Conservation (phyloP, 129 eudicot genomes). For the Glebionis coronaria region DNA sequence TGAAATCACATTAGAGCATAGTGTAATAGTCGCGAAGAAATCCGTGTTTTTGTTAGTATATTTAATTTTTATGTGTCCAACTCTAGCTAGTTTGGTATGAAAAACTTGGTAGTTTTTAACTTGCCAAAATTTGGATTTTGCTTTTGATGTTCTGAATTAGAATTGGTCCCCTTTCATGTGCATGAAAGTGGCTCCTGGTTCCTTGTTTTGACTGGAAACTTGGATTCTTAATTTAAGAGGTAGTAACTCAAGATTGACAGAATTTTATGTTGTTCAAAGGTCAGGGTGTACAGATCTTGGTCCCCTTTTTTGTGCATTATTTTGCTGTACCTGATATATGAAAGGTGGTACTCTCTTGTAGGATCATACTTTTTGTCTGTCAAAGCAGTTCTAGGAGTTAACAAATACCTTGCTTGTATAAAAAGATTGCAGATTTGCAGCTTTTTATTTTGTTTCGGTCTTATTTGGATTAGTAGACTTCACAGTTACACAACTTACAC, state of each 20-base stretch:
- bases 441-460: background rate
- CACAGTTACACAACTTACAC: too few species aligned
- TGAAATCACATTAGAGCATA: slow-evolving; percentile 5
- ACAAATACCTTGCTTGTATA: slow-evolving; percentile 26
- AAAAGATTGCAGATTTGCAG: slow-evolving; percentile 25
- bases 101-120: background rate
- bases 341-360: slow-evolving; percentile 11
- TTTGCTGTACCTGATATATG: slow-evolving; percentile 26
- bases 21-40: background rate
- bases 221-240: slow-evolving; percentile 15
- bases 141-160: slow-evolving; percentile 4
- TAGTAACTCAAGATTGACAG: background rate
- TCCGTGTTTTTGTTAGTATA: slow-evolving; percentile 1
- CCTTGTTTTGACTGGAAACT: slow-evolving; percentile 10
- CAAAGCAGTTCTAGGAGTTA: slow-evolving; percentile 21
- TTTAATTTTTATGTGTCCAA: background rate
- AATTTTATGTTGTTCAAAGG: background rate
- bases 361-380: slow-evolving; percentile 22
- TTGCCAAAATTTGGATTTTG: slow-evolving; percentile 6
- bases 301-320: slow-evolving; percentile 25
- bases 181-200: slow-evolving; percentile 17
- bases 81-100: slow-evolving; percentile 9
- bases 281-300: slow-evolving; percentile 20
- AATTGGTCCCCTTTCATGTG: slow-evolving; percentile 26
- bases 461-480: slow-evolving; percentile 1